Conservation (phyloP, 2,329 filamentous ascomycete species). For the Plenodomus tracheiphilus region DNA sequence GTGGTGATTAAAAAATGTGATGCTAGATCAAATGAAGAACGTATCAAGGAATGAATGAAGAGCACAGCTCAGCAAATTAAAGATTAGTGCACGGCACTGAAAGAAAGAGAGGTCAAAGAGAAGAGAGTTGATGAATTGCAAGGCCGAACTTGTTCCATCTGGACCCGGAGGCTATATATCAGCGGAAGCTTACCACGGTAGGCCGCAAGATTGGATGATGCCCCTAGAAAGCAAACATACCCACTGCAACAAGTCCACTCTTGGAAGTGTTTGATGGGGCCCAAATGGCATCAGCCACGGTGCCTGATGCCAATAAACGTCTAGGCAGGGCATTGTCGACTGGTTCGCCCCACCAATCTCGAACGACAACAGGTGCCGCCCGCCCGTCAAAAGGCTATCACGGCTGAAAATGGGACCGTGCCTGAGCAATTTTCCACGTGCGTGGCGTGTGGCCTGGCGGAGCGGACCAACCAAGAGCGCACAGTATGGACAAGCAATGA, state of each 20-base stretch:
- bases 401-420: constrained; percentile 6
- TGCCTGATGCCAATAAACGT: constrained; percentile 14
- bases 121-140: constrained; percentile 11
- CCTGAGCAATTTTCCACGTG: constrained; percentile 2
- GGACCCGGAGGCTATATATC: constrained; percentile 11
- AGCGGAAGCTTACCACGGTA: constrained; percentile 7
- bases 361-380: constrained; percentile 14
- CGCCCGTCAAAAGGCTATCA: not conserved
- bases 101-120: not conserved
- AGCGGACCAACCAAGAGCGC: constrained; percentile 12
- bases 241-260: constrained; percentile 4
- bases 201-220: constrained; percentile 5
- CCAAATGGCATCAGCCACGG: constrained; percentile 7
- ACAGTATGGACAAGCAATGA: constrained; percentile 1
- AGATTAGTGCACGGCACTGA: constrained; percentile 27
- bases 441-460: constrained; percentile 1
- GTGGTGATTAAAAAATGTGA: constrained; percentile 2
- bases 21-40: constrained; percentile 1
- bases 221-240: constrained; percentile 14
- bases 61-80: constrained; percentile 29
- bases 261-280: constrained; percentile 20
- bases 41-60: constrained; percentile 18
- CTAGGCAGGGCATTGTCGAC: constrained; percentile 10
- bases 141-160: constrained; percentile 5
- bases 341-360: constrained; percentile 15